phyloP scores from a whole-genome alignment of 352 stramenopile species.

The Phytopythium litorale region DNA sequence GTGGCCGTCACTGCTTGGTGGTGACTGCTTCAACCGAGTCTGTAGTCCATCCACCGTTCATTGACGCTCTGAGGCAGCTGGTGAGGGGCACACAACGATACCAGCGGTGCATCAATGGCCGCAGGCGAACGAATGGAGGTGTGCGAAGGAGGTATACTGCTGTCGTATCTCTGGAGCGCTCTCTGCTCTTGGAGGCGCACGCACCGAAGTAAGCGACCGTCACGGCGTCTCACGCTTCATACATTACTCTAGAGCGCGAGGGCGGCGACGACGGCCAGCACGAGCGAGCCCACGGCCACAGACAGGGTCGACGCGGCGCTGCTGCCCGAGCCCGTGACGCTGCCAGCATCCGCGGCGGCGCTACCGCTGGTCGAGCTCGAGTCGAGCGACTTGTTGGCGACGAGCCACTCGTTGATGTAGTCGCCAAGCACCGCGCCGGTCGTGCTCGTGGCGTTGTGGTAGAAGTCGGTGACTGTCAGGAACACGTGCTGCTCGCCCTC shows the following conservation, averaged over 20 bases:
- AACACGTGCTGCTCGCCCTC: conserved; percentile 47
- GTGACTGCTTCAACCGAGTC: no score
- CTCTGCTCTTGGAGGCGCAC: not conserved
- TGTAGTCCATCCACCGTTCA: no score
- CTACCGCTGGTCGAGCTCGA: conserved; percentile 14
- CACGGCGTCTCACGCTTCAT: not conserved
- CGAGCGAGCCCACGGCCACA: conserved; percentile 2
- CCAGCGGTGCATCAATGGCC: not conserved
- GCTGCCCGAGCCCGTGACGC: conserved; percentile 17
- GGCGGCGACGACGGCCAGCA: conserved; percentile 1
- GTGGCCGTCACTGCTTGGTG: no score
- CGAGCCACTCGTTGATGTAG: conserved; percentile 35
- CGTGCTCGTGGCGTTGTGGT: conserved; percentile 41
- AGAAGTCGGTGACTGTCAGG: conserved; percentile 40
- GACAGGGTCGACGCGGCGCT: not conserved
- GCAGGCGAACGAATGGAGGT: not conserved
- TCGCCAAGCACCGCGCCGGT: conserved; percentile 24
- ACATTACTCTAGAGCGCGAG: conserved; percentile 8
- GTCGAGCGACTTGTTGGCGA: conserved; percentile 32
- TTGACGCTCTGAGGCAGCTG: no score
- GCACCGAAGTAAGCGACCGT: not conserved
- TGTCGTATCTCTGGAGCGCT: not conserved
- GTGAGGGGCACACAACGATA: no score
- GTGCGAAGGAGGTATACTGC: not conserved
- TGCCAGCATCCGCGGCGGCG: conserved; percentile 5